Base-by-base conservation (phyloP, 2,329 filamentous ascomycete genomes). In the Colletotrichum zoysiae region DNA sequence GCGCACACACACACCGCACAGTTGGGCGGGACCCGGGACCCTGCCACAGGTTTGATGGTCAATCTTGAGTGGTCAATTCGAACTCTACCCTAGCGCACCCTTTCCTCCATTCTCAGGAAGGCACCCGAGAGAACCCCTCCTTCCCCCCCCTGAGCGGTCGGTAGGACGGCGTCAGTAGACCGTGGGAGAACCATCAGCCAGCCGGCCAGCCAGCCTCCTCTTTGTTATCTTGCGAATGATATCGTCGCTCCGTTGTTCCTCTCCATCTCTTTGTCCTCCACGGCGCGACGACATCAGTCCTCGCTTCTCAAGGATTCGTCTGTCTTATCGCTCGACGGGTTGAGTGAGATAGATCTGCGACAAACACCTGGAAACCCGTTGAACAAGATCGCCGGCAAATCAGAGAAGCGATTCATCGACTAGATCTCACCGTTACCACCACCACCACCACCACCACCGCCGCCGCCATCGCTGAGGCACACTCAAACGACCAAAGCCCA, bases 11-110 rank as follows among this genome's bases (percentile, higher is more conserved):
- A 64, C 65, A 71, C 69, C 65, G 69, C 65, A 71, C 46, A 38
- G 59, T 64, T 63, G 40, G 48, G 69, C 69, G 65, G 69, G 69
- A 64, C 69, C 59, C 69, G 65, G 65, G 69, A 64, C 69, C 59
- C 51, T 50, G 69, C 46, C 62, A 58, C 68, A 33, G 42, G 58
- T 63, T 71, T 50, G 69, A 69, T 48, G 33, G 53, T 30, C 38
- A 48, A 35, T 48, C 44, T n/a, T 58, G 69, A 64, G 69, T 69
- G 65, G 69, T 40, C 59, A 60, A 64, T 48, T 42, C 58, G 23
- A 55, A 42, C 26, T n/a, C 30, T 23, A 46, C 12, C 35, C 61
- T 40, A 6, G 50, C 38, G 26, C 50, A 26, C 33, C 59, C 68
- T 71, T 64, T 51, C 58, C 40, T 44, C 7, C 30, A 30, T 30